Conservation (phyloP, 2,329 filamentous ascomycete genomes). For the Colletotrichum sp. region DNA sequence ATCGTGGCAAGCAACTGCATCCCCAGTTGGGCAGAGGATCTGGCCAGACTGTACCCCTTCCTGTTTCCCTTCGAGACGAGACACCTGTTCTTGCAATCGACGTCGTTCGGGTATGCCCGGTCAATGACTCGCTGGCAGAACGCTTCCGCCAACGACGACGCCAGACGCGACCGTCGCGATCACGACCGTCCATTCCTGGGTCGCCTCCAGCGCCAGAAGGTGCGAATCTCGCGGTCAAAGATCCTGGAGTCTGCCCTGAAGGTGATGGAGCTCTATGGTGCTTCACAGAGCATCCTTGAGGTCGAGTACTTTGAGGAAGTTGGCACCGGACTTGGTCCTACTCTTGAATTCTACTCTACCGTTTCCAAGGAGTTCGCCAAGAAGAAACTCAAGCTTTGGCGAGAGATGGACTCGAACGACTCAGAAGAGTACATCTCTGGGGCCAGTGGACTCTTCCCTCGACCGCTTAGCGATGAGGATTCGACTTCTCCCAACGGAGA, state of each 20-base stretch:
- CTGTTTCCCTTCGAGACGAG: slow-evolving; percentile 97
- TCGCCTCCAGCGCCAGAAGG: slow-evolving; percentile 91
- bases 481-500: slow-evolving; percentile 79
- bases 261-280: slow-evolving; percentile 98
- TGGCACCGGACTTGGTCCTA: slow-evolving; percentile 92
- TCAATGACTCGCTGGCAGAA: slow-evolving; percentile 99
- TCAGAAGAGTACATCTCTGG: slow-evolving; percentile 84
- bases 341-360: slow-evolving; percentile 96
- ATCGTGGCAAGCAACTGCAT: slow-evolving; percentile 97
- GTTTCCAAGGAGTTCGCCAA: slow-evolving; percentile 97
- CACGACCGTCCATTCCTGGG: slow-evolving; percentile 86
- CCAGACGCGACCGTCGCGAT: slow-evolving; percentile 82
- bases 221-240: slow-evolving; percentile 93
- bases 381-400: slow-evolving; percentile 96
- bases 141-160: slow-evolving; percentile 81
- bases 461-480: slow-evolving; percentile 84
- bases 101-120: slow-evolving; percentile 95
- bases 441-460: slow-evolving; percentile 85
- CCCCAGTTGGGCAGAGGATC: slow-evolving; percentile 93
- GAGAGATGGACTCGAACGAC: slow-evolving; percentile 80
- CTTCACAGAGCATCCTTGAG: slow-evolving; percentile 94
- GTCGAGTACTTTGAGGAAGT: slow-evolving; percentile 99
- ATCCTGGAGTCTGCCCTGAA: slow-evolving; percentile 97
- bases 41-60: slow-evolving; percentile 93
- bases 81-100: slow-evolving; percentile 95